These are phyloP conservation scores for Populus pruinosa DNA, from an alignment of 345 rosid species.

Conservation along the genomic window DNA sequence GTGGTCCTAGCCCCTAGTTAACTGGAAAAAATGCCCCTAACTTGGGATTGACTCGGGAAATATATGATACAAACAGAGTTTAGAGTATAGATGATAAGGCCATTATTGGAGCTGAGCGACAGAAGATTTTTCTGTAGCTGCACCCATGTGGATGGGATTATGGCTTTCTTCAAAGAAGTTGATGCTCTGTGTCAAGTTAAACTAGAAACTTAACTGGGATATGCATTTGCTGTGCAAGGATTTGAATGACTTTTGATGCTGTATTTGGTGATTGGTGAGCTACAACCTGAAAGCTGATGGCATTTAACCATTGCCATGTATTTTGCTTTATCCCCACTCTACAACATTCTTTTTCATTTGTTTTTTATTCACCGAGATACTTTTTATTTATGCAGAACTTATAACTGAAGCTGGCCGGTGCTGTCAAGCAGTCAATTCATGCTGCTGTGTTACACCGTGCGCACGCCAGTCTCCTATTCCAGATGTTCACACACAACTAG, in stretches of 20 bases:
- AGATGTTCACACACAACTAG: background rate
- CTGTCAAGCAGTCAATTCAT: constrained; percentile 8
- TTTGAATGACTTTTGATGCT: background rate
- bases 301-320: constrained; percentile 21
- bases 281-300: constrained; percentile 7
- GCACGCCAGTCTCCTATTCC: background rate
- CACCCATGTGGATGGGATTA: background rate
- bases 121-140: background rate
- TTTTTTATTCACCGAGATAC: background rate
- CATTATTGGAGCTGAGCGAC: constrained; percentile 5
- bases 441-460: constrained; percentile 1
- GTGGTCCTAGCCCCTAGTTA: background rate
- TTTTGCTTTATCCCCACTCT: background rate
- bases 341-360: background rate
- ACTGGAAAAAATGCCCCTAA: background rate
- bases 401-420: constrained; percentile 15
- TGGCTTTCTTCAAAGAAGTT: constrained; percentile 6
- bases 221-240: constrained; percentile 17
- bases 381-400: constrained; percentile 10
- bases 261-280: constrained; percentile 11
- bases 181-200: constrained; percentile 5
- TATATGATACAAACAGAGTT: background rate
- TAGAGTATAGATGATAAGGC: background rate
- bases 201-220: background rate
- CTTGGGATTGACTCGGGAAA: background rate